Base-by-base conservation (phyloP, 495 filamentous ascomycete genomes). In the Penicillium nucicola region DNA sequence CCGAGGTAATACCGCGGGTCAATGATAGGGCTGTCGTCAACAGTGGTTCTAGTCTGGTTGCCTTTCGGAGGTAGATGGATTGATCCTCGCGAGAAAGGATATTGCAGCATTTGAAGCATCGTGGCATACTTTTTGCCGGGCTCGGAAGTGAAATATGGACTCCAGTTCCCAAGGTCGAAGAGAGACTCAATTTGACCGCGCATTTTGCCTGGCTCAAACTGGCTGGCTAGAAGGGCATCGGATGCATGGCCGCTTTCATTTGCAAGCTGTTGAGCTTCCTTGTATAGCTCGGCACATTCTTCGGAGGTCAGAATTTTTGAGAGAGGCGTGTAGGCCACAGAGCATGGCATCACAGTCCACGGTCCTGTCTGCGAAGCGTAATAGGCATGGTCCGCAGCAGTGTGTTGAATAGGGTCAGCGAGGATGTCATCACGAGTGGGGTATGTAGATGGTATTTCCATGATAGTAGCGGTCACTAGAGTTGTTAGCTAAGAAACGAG, bases 31-130 rank as follows among this genome's bases (percentile, higher is more conserved):
- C 66, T 69, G 33, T 64, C 32, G n/a, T 58, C 28, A 14, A 61
- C 19, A 1, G 48, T 52, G 3, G 36, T 39, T 59, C 5, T 13
- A 10, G 35, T 10, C 48, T 45, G 20, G 30, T 53, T 12, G 32
- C 42, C 7, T 42, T 12, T 35, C 9, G 52, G 28, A 43, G 54
- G 52, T 15, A 82, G 71, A 35, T 82, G 77, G 20, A 81, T 64
- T 19, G 58, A 69, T 0, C 80, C 79, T 10, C 62, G 53, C 0
- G 76, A 75, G 34, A 78, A 78, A 0, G 79, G 79, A 45, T 77
- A 75, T 54, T 81, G 77, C 4, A 81, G 64, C 58, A 82, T 79
- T 54, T 76, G 71, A 4, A 77, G 51, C 68, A 83, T 69, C 8
- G 72, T 79, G 5, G 59, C 74, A 45, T 80, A 80, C 44, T 75